phyloP scores from a whole-genome alignment of 768 basidiomycete species.

The Pilatotrama ljubarskyi region DNA sequence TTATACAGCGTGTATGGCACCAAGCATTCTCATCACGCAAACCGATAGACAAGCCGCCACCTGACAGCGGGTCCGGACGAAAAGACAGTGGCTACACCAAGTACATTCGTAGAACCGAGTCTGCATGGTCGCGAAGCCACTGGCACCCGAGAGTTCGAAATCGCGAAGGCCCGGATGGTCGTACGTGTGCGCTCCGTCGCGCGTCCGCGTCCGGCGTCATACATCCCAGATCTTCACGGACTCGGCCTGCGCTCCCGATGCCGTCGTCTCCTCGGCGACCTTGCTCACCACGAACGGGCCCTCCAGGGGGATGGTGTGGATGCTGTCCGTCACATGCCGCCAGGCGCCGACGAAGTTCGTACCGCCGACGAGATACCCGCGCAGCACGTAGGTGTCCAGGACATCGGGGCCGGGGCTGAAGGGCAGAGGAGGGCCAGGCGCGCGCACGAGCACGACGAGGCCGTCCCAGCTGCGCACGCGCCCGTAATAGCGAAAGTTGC shows the following conservation, averaged over 20 bases:
- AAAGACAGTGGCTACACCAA: no score
- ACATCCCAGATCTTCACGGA: no score
- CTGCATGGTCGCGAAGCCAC: no score
- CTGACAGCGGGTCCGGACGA: no score
- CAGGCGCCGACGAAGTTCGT: constrained; percentile 72
- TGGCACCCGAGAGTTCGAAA: no score
- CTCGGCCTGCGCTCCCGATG: background rate
- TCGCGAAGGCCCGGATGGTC: no score
- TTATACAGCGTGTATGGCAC: no score
- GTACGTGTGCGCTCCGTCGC: no score
- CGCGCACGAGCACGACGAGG: constrained; percentile 37
- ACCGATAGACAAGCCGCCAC: no score
- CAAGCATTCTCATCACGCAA: no score
- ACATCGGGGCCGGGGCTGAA: constrained; percentile 1
- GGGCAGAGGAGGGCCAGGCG: constrained; percentile 14
- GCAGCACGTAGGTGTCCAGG: constrained; percentile 46
- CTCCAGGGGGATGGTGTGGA: constrained; percentile 56
- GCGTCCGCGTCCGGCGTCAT: no score
- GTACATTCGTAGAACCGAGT: no score
- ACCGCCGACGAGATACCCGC: constrained; percentile 68
- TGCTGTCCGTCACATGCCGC: constrained; percentile 50
- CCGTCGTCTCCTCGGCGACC: constrained; percentile 23
- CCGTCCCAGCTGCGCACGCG: constrained; percentile 41
- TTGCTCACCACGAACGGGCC: constrained; percentile 63
- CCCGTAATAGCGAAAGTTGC: constrained; percentile 34